Evolutionary conservation across 805 yeast species (phyloP).

Genomic region (Saturnispora mendoncae): DNA sequence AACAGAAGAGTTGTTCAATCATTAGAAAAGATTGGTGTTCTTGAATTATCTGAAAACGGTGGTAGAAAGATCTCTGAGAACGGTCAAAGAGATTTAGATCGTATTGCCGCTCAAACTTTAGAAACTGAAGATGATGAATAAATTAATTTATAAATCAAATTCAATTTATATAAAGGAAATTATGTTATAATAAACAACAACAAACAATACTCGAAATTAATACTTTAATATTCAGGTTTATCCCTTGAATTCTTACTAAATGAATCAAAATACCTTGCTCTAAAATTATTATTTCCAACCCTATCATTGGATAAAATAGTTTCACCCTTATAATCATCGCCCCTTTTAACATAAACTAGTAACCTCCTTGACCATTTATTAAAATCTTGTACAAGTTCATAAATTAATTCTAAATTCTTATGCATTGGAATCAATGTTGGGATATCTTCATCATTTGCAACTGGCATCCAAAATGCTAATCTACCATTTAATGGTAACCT

Average conservation of each 20-base stretch:
- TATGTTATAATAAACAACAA: background rate
- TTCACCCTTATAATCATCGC: slow-evolving; percentile 39
- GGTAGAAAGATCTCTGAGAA: slow-evolving; percentile 99
- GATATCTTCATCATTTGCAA: slow-evolving; percentile 71
- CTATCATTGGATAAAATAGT: slow-evolving; percentile 36
- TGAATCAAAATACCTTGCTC: slow-evolving; percentile 69
- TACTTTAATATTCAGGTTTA: slow-evolving; percentile 4
- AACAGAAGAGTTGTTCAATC: slow-evolving; percentile 98
- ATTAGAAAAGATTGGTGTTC: slow-evolving; percentile 95
- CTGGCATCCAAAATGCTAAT: slow-evolving; percentile 95
- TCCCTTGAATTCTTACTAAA: slow-evolving; percentile 28
- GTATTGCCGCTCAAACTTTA: slow-evolving; percentile 98
- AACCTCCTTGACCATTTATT: slow-evolving; percentile 89
- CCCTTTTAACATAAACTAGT: slow-evolving; percentile 67
- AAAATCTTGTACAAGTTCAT: slow-evolving; percentile 78
- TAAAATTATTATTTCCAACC: slow-evolving; percentile 47
- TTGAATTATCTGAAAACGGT: slow-evolving; percentile 94
- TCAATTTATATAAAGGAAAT: slow-evolving; percentile 2
- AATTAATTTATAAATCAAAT: slow-evolving; percentile 9
- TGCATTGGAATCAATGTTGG: slow-evolving; percentile 70
- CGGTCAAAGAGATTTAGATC: slow-evolving; percentile 99
- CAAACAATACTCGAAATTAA: too few species aligned
- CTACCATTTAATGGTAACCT: slow-evolving; percentile 71
- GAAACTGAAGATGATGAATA: slow-evolving; percentile 64
- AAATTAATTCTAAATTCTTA: slow-evolving; percentile 55